Evolutionary conservation across 768 basidiomycete genomes (phyloP), one percentile per base, ranked within the genome.

Genomic region (Mycena rosella): DNA sequence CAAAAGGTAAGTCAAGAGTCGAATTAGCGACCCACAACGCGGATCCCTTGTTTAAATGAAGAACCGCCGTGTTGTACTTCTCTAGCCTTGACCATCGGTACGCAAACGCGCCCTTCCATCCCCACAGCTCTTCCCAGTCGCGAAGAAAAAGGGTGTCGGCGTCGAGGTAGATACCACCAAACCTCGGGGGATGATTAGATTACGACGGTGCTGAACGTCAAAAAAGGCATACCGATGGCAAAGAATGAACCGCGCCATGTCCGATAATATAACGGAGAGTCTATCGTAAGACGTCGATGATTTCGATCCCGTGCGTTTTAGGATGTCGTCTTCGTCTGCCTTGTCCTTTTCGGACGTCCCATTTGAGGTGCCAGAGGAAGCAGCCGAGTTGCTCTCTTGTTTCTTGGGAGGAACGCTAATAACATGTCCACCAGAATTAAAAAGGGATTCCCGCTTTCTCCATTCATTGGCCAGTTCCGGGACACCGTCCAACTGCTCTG

Each of bases 71-170:
- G 83, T 99, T 98, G 79, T 98, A 98, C 77, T 91, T 94, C 74
- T 93, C 89, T 68, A 96, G 82, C 53, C 95, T 90, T 24, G 93
- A 95, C 97, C 97, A 99, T 3, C 97, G 87, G 78, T 98, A 99
- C 10, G 97, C 96, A 73, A 98, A 99, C 20, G 96, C 96, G 42
- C 96, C 96, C 73, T 91, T 89, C 92, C 94, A 98, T 30, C 95
- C 95, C 95, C 95, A 98, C 7, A 99, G 83, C 72, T 99, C 97
- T 76, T 98, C 96, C 98, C 98, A 99, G 75, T 99, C 97, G 24
- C 98, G 91, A 34, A 99, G 81, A 72, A 99, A 89, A 70, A 99
- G 89, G 11, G 96, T 98, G 77, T 99, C 98, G 13, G 96, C 96
- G 74, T 99, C 97, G 58, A 99, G 89, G 76, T 99, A 99, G 54